phyloP scores from a whole-genome alignment of 371 early-diverging fungal genomes.

The Batkoa obscura region DNA sequence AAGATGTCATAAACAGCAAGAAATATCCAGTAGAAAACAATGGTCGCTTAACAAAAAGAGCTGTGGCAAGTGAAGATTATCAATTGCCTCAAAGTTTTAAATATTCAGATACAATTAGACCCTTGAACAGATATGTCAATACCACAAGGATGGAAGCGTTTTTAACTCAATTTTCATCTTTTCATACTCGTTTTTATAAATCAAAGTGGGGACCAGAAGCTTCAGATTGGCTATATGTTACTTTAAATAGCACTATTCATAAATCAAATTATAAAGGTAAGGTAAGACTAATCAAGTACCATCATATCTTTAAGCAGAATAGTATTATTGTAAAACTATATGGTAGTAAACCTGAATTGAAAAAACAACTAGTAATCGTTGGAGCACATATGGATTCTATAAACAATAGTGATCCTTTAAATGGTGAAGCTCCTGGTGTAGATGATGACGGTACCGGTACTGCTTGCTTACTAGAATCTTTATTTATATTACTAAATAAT shows the following conservation, averaged over 20 bases:
- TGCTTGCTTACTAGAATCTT: slow-evolving; percentile 68
- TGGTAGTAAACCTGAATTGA: slow-evolving; percentile 34
- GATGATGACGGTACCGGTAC: slow-evolving; percentile 85
- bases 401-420: slow-evolving; percentile 58
- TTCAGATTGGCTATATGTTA: not conserved
- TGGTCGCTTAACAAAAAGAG: too few species aligned
- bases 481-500: slow-evolving; percentile 41
- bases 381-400: slow-evolving; percentile 84
- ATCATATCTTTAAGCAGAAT: slow-evolving; percentile 40
- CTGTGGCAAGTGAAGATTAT: too few species aligned
- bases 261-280: not conserved
- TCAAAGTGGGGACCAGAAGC: not conserved
- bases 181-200: slow-evolving; percentile 10
- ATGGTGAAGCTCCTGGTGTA: slow-evolving; percentile 59
- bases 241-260: not conserved
- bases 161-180: slow-evolving; percentile 12
- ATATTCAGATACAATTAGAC: too few species aligned
- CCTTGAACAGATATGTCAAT: not conserved
- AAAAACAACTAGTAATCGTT: slow-evolving; percentile 52
- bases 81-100: too few species aligned
- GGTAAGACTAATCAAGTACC: slow-evolving; percentile 21
- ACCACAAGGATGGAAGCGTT: not conserved
- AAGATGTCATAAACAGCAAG: too few species aligned
- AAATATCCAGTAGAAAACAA: too few species aligned
- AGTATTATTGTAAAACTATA: slow-evolving; percentile 47